Evolutionary conservation across 768 basidiomycete species (phyloP).

Genomic region (Russula olivacea): DNA sequence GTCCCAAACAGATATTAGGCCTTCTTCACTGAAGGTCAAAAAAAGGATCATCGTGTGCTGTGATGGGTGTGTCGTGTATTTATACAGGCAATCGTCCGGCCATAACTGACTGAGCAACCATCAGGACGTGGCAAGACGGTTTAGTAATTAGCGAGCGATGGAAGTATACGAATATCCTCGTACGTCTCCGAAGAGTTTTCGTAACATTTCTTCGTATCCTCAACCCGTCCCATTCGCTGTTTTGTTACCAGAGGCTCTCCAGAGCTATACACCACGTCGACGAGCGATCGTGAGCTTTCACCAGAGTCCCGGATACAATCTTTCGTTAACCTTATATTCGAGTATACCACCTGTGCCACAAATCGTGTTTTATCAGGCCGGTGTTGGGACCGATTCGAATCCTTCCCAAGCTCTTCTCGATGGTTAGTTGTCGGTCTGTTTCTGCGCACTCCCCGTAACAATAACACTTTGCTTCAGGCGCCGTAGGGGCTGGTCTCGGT

Average conservation of each 20-base stretch:
- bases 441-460: background rate
- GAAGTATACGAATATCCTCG: constrained; percentile 33
- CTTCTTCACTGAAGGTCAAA: constrained; percentile 4
- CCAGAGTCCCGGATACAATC: background rate
- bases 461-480: constrained; percentile 38
- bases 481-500: constrained; percentile 62
- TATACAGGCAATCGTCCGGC: background rate
- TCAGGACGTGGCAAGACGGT: constrained; percentile 70
- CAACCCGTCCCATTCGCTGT: background rate
- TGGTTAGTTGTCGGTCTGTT: constrained; percentile 36
- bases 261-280: constrained; percentile 32
- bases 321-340: background rate
- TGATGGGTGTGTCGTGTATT: constrained; percentile 50
- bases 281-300: constrained; percentile 28
- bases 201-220: background rate
- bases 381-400: constrained; percentile 50
- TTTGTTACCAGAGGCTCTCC: constrained; percentile 28
- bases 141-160: constrained; percentile 29
- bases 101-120: background rate
- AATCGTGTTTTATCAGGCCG: constrained; percentile 33
- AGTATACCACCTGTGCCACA: constrained; percentile 31
- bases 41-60: constrained; percentile 63
- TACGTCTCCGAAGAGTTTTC: constrained; percentile 12
- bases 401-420: constrained; percentile 56
- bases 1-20: constrained; percentile 8